Evolutionary conservation across 192 early-diverging fungal genomes (phyloP).

Genomic region (Linnemannia zychae): DNA sequence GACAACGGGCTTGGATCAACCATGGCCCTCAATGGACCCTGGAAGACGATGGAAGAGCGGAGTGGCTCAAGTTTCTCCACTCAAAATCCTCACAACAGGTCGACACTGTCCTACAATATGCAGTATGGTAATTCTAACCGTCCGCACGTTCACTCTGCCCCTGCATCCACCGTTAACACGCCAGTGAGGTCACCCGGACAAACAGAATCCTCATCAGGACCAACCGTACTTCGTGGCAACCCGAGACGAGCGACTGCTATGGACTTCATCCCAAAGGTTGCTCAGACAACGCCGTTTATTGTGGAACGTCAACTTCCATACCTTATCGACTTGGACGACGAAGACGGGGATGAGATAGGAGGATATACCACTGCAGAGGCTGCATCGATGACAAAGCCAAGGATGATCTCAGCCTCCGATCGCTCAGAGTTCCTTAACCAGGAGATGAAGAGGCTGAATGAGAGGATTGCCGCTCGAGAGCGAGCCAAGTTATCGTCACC

Average conservation of each 20-base stretch:
- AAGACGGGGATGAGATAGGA: slow-evolving; percentile 22
- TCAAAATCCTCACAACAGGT: not conserved
- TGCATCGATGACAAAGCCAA: not conserved
- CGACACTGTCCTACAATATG: not conserved
- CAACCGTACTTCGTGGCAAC: slow-evolving; percentile 5
- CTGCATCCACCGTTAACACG: not conserved
- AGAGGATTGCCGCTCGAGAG: slow-evolving; percentile 27
- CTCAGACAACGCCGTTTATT: slow-evolving; percentile 24
- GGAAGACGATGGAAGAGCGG: slow-evolving; percentile 34
- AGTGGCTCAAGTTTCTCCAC: not conserved
- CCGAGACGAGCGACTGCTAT: slow-evolving; percentile 31
- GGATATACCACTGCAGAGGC: not conserved
- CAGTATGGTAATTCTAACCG: not conserved
- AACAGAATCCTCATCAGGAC: not conserved
- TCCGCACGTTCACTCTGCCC: slow-evolving; percentile 15
- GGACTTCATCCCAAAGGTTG: slow-evolving; percentile 25
- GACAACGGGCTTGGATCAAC: slow-evolving; percentile 22
- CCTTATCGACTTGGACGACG: slow-evolving; percentile 47
- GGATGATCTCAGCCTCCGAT: not conserved
- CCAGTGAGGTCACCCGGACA: not conserved
- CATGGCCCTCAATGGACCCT: slow-evolving; percentile 34
- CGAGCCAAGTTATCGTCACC: slow-evolving; percentile 12
- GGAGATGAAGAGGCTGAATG: slow-evolving; percentile 27
- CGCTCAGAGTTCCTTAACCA: slow-evolving; percentile 20
- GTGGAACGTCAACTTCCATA: slow-evolving; percentile 19